Base-by-base conservation (phyloP, 202 grass and related monocot genomes). In the Setaria italica region DNA sequence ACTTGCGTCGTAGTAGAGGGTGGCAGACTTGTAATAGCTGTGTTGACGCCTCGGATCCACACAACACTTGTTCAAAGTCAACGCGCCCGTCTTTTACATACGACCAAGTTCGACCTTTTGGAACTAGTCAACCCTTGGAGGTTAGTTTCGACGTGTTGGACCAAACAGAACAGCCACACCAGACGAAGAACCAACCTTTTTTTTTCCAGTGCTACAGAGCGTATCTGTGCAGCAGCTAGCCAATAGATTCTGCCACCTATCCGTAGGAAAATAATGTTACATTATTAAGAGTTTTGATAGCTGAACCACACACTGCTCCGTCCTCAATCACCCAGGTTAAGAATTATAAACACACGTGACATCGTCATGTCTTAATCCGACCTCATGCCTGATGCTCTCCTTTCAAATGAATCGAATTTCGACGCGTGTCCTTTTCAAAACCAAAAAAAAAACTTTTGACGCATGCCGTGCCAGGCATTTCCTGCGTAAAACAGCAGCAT, bases 61-160 rank as follows among this genome's bases (percentile, higher is more conserved):
- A 12, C 49, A 85, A 33, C 9, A 53, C 30, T 79, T 74, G 68
- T 43, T 54, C 48, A 45, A 46, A 30, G 50, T 39, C 72, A 78
- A 5, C 62, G 15, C 3, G n/a, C 11, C 66, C 72, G 19, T 58
- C 25, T 63, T 65, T 32, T 3, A n/a, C 10, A 11, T 34, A 12
- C 12, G 62, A 65, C 32, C 62, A 16, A 30, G 30, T 0, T 65
- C 32, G 67, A 34, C 50, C 32, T 19, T 19, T 51, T 68, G 8
- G 14, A 62, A 25, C 4, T n/a, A 51, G 29, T 14, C 45, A 1
- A 35, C 51, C 45, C 41, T 79, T 30, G 42, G 33, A 33, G 25
- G 49, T 66, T 15, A 13, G 42, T 46, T 60, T 76, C 53, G 14
- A 72, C 62, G 73, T 30, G 9, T 85, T 76, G 85, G 70, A 76